A percentile compares a stretch with the other conserved stretches of the same genome.
These are phyloP conservation scores for Penicillium thymicola DNA, from an alignment of 2,329 filamentous ascomycete genomes.

Conservation along the genomic window DNA sequence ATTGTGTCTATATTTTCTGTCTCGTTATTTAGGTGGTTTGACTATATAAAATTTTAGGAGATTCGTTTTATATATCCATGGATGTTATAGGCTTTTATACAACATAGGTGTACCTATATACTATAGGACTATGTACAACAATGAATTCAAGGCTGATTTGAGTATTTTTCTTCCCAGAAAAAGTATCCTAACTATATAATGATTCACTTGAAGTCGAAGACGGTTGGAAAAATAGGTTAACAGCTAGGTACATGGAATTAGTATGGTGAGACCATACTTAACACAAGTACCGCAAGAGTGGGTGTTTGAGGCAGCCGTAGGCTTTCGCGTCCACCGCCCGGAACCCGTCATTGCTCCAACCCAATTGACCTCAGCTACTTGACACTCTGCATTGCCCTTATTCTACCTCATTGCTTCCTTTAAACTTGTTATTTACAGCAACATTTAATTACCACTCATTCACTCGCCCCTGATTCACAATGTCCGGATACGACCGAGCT, in stretches of 20 bases:
- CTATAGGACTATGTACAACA: too few species aligned
- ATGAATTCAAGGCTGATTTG: not conserved
- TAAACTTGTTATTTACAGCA: not conserved
- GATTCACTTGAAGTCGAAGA: too few species aligned
- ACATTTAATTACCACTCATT: not conserved
- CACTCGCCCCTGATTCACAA: constrained; percentile 36
- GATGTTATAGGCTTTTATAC: not conserved
- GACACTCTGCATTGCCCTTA: constrained; percentile 11
- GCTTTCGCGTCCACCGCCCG: constrained; percentile 28
- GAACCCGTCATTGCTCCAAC: constrained; percentile 26
- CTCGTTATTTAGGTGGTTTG: not conserved
- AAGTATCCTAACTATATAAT: too few species aligned
- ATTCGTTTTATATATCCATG: not conserved
- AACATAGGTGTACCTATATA: too few species aligned
- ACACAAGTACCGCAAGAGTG: not conserved
- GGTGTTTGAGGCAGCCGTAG: constrained; percentile 21
- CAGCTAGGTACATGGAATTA: constrained; percentile 1
- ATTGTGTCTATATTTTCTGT: constrained; percentile 32
- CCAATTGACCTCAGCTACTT: constrained; percentile 14
- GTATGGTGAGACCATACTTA: not conserved
- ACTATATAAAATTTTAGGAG: not conserved
- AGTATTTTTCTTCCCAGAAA: not conserved
- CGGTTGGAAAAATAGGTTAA: not conserved
- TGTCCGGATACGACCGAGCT: constrained; percentile 98
- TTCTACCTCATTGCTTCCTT: constrained; percentile 3